Conservation (phyloP, 2,329 filamentous ascomycete species). For the Stylonectria norvegica region DNA sequence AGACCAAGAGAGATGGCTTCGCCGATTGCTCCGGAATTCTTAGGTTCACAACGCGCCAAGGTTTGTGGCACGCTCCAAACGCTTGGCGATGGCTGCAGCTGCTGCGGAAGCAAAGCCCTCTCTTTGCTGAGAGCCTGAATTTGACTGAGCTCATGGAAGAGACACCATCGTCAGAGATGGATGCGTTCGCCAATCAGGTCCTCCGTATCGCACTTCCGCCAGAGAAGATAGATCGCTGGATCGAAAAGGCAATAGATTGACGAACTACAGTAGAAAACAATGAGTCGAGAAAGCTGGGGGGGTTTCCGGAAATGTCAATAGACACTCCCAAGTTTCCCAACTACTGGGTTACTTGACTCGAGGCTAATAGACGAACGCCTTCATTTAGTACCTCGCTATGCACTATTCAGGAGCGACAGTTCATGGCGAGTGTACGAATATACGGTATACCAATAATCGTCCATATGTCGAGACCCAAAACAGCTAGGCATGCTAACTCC, state of each 20-base stretch:
- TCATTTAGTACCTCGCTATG: too few relatives aligned
- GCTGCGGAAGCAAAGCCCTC: neutral
- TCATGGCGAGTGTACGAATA: too few relatives aligned
- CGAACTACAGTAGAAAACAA: too few relatives aligned
- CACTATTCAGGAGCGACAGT: too few relatives aligned
- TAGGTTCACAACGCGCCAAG: neutral
- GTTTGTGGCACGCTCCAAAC: neutral
- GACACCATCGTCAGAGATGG: neutral
- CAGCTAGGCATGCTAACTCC: too few relatives aligned
- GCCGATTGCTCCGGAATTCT: neutral
- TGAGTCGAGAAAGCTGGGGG: too few relatives aligned
- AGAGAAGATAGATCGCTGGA: neutral
- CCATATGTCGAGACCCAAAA: too few relatives aligned
- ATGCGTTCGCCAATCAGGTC: neutral
- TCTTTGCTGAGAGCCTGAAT: neutral
- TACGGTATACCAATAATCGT: too few relatives aligned
- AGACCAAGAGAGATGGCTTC: neutral
- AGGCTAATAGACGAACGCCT: too few relatives aligned
- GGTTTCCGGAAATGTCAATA: too few relatives aligned
- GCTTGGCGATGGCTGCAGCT: neutral
- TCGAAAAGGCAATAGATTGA: neutral
- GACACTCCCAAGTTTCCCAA: too few relatives aligned
- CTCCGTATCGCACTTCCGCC: neutral
- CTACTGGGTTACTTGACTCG: too few relatives aligned
- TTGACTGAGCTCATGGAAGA: neutral